phyloP scores from a whole-genome alignment of 148 eudicot species.

The Euryodendron excelsum region DNA sequence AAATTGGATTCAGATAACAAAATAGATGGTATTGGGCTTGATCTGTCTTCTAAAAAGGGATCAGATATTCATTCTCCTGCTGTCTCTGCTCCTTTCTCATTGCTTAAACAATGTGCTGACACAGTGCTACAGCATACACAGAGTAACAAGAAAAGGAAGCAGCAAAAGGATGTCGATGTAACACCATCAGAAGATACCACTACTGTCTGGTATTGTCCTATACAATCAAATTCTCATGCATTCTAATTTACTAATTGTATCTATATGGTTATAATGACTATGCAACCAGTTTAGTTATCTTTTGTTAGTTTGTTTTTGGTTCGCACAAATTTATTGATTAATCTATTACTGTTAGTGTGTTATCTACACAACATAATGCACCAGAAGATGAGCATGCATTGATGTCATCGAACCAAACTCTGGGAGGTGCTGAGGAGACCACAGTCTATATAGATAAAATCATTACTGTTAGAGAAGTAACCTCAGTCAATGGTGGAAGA shows the following conservation, averaged over 20 bases:
- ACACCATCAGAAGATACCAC: constrained; percentile 18
- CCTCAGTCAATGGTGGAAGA: constrained; percentile 28
- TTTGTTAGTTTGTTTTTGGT: neutral
- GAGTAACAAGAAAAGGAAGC: constrained; percentile 57
- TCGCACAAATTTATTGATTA: neutral
- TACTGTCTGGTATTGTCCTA: constrained; percentile 26
- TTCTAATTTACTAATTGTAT: neutral
- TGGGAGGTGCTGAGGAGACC: constrained; percentile 36
- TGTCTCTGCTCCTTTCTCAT: constrained; percentile 56
- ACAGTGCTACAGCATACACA: constrained; percentile 41
- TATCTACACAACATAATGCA: constrained; percentile 12
- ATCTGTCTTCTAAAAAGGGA: constrained; percentile 21
- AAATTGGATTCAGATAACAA: constrained; percentile 25
- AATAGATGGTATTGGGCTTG: constrained; percentile 21
- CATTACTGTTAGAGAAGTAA: constrained; percentile 38
- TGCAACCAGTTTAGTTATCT: neutral
- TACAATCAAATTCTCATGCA: neutral
- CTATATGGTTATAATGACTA: neutral
- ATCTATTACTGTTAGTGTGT: constrained; percentile 11
- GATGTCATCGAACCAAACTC: constrained; percentile 20
- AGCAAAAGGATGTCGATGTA: constrained; percentile 29
- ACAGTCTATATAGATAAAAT: constrained; percentile 51
- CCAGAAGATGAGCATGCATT: constrained; percentile 24
- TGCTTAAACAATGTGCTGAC: constrained; percentile 70
- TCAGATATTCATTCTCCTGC: constrained; percentile 43